These are phyloP conservation scores for Gymnopilus dilepis DNA, from an alignment of 768 basidiomycete genomes.

Conservation along the genomic window DNA sequence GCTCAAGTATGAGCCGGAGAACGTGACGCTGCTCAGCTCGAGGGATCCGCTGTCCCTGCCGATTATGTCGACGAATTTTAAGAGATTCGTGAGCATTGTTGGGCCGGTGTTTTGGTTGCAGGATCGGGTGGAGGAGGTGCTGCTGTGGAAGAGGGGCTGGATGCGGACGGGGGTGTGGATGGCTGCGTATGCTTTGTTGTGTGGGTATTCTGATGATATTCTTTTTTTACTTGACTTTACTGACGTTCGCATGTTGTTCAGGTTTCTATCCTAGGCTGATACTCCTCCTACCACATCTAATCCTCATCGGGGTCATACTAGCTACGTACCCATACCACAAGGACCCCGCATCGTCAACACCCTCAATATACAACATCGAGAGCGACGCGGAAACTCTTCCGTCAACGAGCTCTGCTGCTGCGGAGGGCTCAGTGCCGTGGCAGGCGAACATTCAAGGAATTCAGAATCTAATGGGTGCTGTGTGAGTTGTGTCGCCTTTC, in stretches of 20 bases:
- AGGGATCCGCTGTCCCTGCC: slow-evolving; percentile 78
- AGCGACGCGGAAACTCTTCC: slow-evolving; percentile 28
- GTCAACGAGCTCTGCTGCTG: slow-evolving; percentile 40
- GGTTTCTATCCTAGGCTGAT: slow-evolving; percentile 80
- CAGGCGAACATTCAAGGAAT: slow-evolving; percentile 88
- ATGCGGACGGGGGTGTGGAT: slow-evolving; percentile 77
- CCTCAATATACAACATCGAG: slow-evolving; percentile 20
- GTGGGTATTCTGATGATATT: slow-evolving; percentile 48
- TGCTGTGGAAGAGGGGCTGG: slow-evolving; percentile 84
- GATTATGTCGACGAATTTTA: slow-evolving; percentile 79
- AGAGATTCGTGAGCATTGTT: slow-evolving; percentile 74
- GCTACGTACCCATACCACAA: slow-evolving; percentile 60
- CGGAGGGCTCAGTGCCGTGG: slow-evolving; percentile 79
- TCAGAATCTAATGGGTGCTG: slow-evolving; percentile 88
- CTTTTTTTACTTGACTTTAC: not conserved
- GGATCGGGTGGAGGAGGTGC: slow-evolving; percentile 83
- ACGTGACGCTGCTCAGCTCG: slow-evolving; percentile 54
- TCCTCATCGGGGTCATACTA: slow-evolving; percentile 69
- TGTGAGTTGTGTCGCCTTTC: slow-evolving; percentile 50
- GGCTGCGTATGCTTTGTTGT: slow-evolving; percentile 76
- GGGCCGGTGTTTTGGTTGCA: slow-evolving; percentile 91
- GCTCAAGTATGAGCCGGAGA: slow-evolving; percentile 28
- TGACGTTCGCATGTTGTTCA: slow-evolving; percentile 33
- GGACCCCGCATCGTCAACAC: slow-evolving; percentile 20
- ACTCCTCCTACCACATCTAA: slow-evolving; percentile 69